Evolutionary conservation across 352 stramenopile species (phyloP), one percentile per base, ranked within the genome.

Genomic region (Phytophthora pisi): DNA sequence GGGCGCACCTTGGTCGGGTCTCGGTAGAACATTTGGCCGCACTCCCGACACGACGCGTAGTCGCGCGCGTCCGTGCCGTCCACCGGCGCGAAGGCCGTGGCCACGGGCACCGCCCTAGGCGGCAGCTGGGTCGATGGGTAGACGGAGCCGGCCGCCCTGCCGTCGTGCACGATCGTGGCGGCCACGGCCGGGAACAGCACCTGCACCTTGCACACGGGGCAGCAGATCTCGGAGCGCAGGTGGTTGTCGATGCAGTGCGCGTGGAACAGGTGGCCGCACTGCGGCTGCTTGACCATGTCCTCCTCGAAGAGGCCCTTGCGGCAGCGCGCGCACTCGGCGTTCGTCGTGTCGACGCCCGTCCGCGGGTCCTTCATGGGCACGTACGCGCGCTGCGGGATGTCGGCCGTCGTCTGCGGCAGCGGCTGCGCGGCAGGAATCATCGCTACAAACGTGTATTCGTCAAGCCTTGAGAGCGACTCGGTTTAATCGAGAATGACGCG

Each of bases 261-360:
- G 53, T 95, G 87, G 61, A 90, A 92, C 11, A 85, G 28, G 62
- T 95, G 82, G 36, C 64, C 70, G 64, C 87, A 93, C 13, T 66
- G 66, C 13, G 88, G 64, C 49, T 79, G 65, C 68, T 93, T 93
- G 4, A 90, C 68, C 1, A 69, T 67, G 20, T 83, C 72, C 30
- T 61, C 61, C 23, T 71, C 61, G 9, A 68, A 36, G 3, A 91
- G 61, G 4, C 51, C 36, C 24, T 78, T 65, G 36, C 60, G 63
- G 54, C 84, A 92, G 5, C 80, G 54, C 7, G 64, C 63, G 46
- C 84, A 92, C 10, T 65, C 55, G 45, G 66, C 63, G 15, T 66
- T 64, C 23, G 64, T 72, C 24, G 69, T 74, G 57, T 70, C 58
- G 28, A 57, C 13, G n/a, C 51, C 61, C 2, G 57, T 69, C 34